phyloP scores from a whole-genome alignment of 129 eudicot genomes.

The Arctium lappa region DNA sequence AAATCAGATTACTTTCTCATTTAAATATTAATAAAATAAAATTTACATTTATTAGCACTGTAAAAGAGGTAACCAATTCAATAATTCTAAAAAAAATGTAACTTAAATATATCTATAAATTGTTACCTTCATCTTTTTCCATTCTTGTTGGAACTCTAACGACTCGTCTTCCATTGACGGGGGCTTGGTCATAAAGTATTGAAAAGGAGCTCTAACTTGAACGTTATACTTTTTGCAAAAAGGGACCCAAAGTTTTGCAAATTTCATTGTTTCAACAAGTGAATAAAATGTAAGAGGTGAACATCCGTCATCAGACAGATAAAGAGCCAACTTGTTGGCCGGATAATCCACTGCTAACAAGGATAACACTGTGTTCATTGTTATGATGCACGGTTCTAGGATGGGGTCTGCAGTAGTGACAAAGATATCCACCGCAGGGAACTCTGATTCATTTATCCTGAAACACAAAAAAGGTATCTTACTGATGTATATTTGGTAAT shows the following conservation, averaged over 20 bases:
- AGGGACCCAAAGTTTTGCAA: constrained; percentile 52
- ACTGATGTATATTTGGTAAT: not conserved
- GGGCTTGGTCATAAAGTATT: constrained; percentile 37
- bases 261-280: constrained; percentile 40
- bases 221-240: constrained; percentile 48
- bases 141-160: constrained; percentile 38
- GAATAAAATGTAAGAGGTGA: constrained; percentile 39
- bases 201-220: constrained; percentile 48
- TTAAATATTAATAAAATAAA: not conserved
- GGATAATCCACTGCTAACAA: constrained; percentile 54
- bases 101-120: not conserved
- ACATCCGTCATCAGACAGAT: constrained; percentile 54
- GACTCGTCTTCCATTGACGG: constrained; percentile 11
- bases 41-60: not conserved
- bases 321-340: constrained; percentile 40
- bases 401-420: constrained; percentile 49
- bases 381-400: constrained; percentile 43
- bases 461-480: not conserved
- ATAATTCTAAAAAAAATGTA: not conserved
- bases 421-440: constrained; percentile 49
- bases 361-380: constrained; percentile 52
- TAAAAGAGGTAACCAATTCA: not conserved
- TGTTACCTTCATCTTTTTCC: constrained; percentile 47
- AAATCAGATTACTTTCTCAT: not conserved
- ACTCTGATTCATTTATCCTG: constrained; percentile 28